These are phyloP conservation scores for Trametes sp. DNA, from an alignment of 1,284 basidiomycete species.

Conservation along the genomic window DNA sequence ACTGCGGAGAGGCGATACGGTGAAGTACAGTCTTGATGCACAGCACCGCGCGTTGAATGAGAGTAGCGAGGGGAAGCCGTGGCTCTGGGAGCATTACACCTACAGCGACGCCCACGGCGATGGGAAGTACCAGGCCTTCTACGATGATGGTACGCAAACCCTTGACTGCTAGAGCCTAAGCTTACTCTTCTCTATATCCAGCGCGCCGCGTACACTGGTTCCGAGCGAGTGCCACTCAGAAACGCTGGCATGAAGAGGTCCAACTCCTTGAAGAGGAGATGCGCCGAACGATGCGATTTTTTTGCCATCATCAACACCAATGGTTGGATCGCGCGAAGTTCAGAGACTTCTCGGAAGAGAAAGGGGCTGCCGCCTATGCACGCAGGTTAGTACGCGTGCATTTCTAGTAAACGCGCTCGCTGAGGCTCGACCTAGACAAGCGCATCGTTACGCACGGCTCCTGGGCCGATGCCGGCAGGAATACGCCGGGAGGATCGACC, in stretches of 20 bases:
- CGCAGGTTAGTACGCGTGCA: conserved; percentile 1
- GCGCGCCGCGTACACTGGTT: conserved; percentile 28
- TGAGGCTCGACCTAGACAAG: background rate
- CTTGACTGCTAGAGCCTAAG: background rate
- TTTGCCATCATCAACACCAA: conserved; percentile 18
- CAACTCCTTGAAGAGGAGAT: conserved; percentile 22
- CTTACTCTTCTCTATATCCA: conserved; percentile 2
- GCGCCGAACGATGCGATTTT: conserved; percentile 20
- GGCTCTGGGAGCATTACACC: conserved; percentile 28
- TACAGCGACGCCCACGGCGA: conserved; percentile 16
- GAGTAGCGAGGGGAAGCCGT: conserved; percentile 20
- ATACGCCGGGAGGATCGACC: background rate
- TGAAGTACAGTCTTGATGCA: conserved; percentile 13
- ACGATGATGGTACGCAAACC: conserved; percentile 19
- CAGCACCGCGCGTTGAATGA: conserved; percentile 9
- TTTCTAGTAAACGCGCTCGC: too few relatives aligned
- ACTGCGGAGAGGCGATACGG: conserved; percentile 12
- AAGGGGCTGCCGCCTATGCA: conserved; percentile 11
- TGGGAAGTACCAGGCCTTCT: conserved; percentile 7
- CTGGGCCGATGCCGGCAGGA: background rate
- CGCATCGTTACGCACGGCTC: background rate
- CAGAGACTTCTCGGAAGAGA: conserved; percentile 20
- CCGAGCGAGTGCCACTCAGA: conserved; percentile 15
- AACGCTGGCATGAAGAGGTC: conserved; percentile 21
- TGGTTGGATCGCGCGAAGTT: background rate